Conservation (phyloP, 2,329 filamentous ascomycete species). For the Alternaria tenuissima region DNA sequence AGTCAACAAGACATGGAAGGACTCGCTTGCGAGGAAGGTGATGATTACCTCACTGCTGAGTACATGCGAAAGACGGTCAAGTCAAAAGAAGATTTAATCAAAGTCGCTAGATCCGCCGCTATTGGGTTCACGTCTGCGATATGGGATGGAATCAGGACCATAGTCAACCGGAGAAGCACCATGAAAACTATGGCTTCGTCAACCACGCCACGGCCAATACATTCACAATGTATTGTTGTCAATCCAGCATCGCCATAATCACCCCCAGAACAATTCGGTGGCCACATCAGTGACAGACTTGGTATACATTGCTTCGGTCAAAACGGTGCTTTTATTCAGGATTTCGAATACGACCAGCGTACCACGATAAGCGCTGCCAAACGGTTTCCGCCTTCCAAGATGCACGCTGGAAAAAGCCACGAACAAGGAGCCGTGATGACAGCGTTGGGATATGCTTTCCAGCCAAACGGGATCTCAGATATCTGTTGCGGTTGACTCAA, state of each 20-base stretch:
- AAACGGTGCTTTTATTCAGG: neutral
- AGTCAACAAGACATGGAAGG: conserved; percentile 21
- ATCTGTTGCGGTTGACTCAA: neutral
- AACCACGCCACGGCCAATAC: no score
- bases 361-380: neutral
- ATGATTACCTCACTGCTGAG: conserved; percentile 21
- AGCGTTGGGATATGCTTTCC: neutral
- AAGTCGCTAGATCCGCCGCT: neutral
- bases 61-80: conserved; percentile 16
- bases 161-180: neutral
- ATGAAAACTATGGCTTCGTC: neutral
- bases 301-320: neutral
- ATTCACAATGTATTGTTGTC: neutral
- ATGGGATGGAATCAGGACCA: neutral
- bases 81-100: neutral
- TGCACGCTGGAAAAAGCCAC: neutral
- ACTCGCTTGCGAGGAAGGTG: conserved; percentile 26
- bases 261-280: neutral
- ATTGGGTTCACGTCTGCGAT: neutral
- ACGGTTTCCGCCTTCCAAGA: neutral
- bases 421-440: neutral
- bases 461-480: neutral
- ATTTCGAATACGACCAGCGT: neutral
- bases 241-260: neutral
- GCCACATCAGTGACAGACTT: neutral